These are phyloP conservation scores for Brasenia schreberi DNA, from an alignment of 164 flowering plant genomes.

Conservation along the genomic window DNA sequence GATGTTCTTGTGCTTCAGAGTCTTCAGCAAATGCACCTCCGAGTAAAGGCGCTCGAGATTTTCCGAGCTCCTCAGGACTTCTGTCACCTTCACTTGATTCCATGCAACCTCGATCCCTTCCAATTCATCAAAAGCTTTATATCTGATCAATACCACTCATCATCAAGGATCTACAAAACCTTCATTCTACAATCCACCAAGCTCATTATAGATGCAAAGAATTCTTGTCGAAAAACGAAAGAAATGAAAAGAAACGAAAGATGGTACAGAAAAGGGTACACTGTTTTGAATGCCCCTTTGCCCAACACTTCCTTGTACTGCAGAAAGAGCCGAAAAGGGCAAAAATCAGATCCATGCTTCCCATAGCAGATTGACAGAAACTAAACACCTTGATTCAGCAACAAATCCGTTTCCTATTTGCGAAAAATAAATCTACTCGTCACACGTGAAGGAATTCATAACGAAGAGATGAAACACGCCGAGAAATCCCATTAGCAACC, in stretches of 20 bases:
- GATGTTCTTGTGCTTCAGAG: constrained; percentile 90
- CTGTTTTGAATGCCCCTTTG: constrained; percentile 94
- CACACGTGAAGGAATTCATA: neutral
- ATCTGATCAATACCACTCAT: constrained; percentile 27
- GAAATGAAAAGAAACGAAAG: neutral
- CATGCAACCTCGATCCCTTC: constrained; percentile 99
- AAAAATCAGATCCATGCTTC: neutral
- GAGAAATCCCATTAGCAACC: neutral
- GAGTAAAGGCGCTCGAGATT: constrained; percentile 85
- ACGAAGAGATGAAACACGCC: neutral
- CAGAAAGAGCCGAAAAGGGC: constrained; percentile 14
- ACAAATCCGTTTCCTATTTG: neutral
- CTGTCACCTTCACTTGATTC: constrained; percentile 89
- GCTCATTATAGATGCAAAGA: neutral
- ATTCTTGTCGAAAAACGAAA: neutral
- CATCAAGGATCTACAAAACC: constrained; percentile 24
- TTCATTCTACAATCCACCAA: neutral
- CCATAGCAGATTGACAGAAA: neutral
- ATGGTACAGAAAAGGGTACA: constrained; percentile 54
- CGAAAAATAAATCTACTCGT: neutral
- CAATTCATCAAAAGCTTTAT: constrained; percentile 85
- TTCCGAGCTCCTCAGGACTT: constrained; percentile 50
- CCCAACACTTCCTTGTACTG: constrained; percentile 93
- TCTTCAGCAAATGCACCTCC: constrained; percentile 92
- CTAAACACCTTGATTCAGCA: neutral